Evolutionary conservation across 139 green algal species (phyloP).

Genomic region (Closterium sp.): DNA sequence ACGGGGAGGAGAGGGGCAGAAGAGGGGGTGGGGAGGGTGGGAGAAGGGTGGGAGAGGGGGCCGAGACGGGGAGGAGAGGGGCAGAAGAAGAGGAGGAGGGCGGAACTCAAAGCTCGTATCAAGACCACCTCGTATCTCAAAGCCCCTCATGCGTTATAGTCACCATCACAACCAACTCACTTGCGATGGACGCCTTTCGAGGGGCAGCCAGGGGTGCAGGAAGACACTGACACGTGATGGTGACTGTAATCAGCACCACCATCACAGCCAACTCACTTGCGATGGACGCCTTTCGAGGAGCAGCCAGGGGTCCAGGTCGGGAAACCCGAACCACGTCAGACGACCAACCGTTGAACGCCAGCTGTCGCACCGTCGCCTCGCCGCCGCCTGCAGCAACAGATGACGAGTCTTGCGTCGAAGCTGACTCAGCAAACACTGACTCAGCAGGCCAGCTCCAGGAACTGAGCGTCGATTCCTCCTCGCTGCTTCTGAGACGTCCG

Average conservation of each 20-base stretch:
- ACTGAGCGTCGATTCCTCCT: neutral
- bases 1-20: too few species aligned
- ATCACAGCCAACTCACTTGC: neutral
- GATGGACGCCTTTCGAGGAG: neutral
- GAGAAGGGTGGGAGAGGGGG: neutral
- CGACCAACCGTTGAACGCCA: neutral
- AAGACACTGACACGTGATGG: neutral
- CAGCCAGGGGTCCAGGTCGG: neutral
- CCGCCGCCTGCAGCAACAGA: neutral
- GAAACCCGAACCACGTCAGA: neutral
- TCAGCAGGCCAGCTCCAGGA: neutral
- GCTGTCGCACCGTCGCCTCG: neutral
- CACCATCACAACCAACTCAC: too few species aligned
- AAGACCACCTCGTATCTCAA: too few species aligned
- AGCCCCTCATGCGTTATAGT: too few species aligned
- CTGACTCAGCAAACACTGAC: neutral
- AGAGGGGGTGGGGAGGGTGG: too few species aligned
- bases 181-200: too few species aligned
- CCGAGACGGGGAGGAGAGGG: neutral
- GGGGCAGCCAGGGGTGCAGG: too few species aligned
- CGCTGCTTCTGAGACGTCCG: neutral
- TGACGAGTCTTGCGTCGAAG: neutral
- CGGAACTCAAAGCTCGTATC: too few species aligned
- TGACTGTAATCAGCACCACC: neutral
- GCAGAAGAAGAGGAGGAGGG: too few species aligned